Percentiles rank a stretch among this genome's conserved stretches.
phyloP scores from a whole-genome alignment of 2,329 filamentous ascomycete species.

The Monosporascus ibericus region DNA sequence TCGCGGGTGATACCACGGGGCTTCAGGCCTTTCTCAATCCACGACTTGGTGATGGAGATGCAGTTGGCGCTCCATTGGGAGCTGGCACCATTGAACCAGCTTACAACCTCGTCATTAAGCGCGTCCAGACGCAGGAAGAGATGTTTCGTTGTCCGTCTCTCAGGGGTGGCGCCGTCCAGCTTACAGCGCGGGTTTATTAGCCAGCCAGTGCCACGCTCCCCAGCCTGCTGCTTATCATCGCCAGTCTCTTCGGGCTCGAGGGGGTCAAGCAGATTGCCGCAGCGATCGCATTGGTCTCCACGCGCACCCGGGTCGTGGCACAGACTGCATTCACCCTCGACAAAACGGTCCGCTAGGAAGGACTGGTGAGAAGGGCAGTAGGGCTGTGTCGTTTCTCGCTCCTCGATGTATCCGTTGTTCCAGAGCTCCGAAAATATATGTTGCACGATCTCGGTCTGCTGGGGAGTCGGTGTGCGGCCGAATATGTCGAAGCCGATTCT shows the following conservation, averaged over 20 bases:
- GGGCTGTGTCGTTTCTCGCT: conserved; percentile 81
- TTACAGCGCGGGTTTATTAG: conserved; percentile 87
- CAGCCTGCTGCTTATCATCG: conserved; percentile 23
- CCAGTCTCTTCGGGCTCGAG: conserved; percentile 47
- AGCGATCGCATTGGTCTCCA: conserved; percentile 60
- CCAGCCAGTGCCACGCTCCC: conserved; percentile 35
- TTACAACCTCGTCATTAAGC: conserved; percentile 63
- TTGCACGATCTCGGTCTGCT: conserved; percentile 90
- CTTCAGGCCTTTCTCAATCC: conserved; percentile 79
- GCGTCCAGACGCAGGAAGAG: conserved; percentile 84
- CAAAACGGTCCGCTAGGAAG: conserved; percentile 81
- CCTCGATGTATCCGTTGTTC: conserved; percentile 81
- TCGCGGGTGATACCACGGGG: conserved; percentile 87
- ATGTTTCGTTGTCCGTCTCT: conserved; percentile 79
- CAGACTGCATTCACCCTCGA: conserved; percentile 72
- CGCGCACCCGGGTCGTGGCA: conserved; percentile 64
- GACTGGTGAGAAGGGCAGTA: conserved; percentile 75
- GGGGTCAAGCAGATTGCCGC: conserved; percentile 65
- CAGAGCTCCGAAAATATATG: conserved; percentile 83
- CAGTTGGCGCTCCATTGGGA: conserved; percentile 44
- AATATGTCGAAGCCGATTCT: conserved; percentile 93
- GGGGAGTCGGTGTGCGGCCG: conserved; percentile 79
- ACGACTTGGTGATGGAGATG: conserved; percentile 64
- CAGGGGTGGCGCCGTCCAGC: conserved; percentile 75
- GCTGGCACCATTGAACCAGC: conserved; percentile 56